phyloP scores from a whole-genome alignment of 2,329 filamentous ascomycete species.

The Colletotrichum sp. region DNA sequence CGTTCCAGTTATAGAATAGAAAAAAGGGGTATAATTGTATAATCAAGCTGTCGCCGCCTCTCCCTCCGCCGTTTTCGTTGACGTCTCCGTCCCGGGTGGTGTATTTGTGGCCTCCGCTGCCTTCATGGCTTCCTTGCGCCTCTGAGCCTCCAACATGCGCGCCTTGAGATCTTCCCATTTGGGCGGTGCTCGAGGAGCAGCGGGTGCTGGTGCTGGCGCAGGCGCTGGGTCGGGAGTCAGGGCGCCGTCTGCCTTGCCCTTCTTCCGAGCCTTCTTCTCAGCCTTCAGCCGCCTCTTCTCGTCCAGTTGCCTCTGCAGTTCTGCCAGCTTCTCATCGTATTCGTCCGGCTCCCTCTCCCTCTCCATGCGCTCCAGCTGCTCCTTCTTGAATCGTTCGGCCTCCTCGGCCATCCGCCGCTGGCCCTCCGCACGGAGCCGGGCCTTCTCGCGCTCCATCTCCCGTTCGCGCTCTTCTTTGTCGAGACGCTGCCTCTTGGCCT shows the following conservation, averaged over 20 bases:
- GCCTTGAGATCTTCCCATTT: conserved; percentile 24
- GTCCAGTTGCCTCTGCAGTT: conserved; percentile 29
- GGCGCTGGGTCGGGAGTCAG: background rate
- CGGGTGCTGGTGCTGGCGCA: background rate
- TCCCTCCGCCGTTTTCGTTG: background rate
- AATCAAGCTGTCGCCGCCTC: background rate
- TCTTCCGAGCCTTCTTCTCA: conserved; percentile 39
- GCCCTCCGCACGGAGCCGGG: conserved; percentile 36
- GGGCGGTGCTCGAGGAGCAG: background rate
- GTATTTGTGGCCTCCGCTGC: conserved; percentile 43
- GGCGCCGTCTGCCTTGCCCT: background rate
- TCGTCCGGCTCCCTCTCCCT: conserved; percentile 39
- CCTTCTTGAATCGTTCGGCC: conserved; percentile 44
- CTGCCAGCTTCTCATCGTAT: conserved; percentile 23
- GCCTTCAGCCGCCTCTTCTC: conserved; percentile 43
- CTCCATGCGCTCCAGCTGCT: conserved; percentile 12
- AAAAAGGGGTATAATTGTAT: conserved; percentile 19
- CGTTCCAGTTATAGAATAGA: conserved; percentile 8
- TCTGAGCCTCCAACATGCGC: conserved; percentile 33
- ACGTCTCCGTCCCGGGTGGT: background rate
- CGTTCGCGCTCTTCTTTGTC: conserved; percentile 42
- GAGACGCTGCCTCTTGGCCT: conserved; percentile 64
- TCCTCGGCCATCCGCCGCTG: conserved; percentile 41
- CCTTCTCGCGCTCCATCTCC: conserved; percentile 42
- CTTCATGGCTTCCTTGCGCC: conserved; percentile 57